phyloP scores from a whole-genome alignment of 371 early-diverging fungal species.

The Aphelidium insulamus region DNA sequence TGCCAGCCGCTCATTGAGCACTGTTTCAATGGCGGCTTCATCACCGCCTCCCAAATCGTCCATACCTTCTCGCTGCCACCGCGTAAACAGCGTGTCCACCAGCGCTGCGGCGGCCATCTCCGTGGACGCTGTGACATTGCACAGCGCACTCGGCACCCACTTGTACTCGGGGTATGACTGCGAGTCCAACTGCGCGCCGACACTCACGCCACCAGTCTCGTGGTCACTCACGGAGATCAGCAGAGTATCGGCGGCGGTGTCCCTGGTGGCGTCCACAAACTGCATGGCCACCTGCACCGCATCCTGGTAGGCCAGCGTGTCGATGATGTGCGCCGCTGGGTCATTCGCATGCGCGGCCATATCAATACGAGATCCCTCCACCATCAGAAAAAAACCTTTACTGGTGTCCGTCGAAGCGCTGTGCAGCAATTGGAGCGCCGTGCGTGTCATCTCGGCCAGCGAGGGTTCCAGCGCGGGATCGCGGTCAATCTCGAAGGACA shows the following conservation, averaged over 20 bases:
- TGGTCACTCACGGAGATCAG: slow-evolving; percentile 79
- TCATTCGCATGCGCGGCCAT: slow-evolving; percentile 43
- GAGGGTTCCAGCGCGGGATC: slow-evolving; percentile 40
- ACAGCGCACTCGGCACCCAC: slow-evolving; percentile 61
- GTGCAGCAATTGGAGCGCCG: slow-evolving; percentile 42
- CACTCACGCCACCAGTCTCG: slow-evolving; percentile 80
- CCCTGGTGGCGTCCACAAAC: slow-evolving; percentile 42
- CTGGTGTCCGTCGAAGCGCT: slow-evolving; percentile 11
- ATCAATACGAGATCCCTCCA: slow-evolving; percentile 80
- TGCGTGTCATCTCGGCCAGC: slow-evolving; percentile 56
- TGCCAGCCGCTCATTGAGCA: slow-evolving; percentile 15
- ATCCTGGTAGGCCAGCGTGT: slow-evolving; percentile 71
- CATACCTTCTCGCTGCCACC: slow-evolving; percentile 4
- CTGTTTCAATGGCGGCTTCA: slow-evolving; percentile 4
- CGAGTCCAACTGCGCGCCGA: slow-evolving; percentile 36
- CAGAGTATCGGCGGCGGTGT: slow-evolving; percentile 32
- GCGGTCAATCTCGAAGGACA: slow-evolving; percentile 76
- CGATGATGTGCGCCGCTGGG: slow-evolving; percentile 66
- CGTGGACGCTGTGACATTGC: slow-evolving; percentile 37
- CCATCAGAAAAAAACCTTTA: slow-evolving; percentile 79
- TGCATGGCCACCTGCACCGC: slow-evolving; percentile 38
- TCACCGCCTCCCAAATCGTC: background rate
- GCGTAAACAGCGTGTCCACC: slow-evolving; percentile 1
- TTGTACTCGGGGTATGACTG: slow-evolving; percentile 50
- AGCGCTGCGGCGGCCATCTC: slow-evolving; percentile 15